Percentiles rank a stretch among this genome's conserved stretches.
phyloP scores from a whole-genome alignment of 495 filamentous ascomycete species.

The Aspergillus coremiiformis region DNA sequence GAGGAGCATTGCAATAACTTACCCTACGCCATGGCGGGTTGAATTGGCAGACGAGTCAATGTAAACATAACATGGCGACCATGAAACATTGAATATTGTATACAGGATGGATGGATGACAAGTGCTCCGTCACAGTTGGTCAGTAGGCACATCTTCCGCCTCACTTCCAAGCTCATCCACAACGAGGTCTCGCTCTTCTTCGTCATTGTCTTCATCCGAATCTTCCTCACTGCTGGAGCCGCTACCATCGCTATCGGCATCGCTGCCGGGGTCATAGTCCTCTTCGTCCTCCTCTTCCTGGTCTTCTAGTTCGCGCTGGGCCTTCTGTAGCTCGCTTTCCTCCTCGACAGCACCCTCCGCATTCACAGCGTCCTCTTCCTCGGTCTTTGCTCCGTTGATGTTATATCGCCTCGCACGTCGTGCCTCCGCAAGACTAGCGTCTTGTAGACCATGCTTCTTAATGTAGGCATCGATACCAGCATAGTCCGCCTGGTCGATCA shows the following conservation, averaged over 20 bases:
- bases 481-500: constrained; percentile 83
- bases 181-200: constrained; percentile 39
- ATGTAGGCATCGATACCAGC: constrained; percentile 79
- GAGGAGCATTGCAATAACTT: no score
- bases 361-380: constrained; percentile 30
- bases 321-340: constrained; percentile 58
- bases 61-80: neutral
- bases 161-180: constrained; percentile 34
- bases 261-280: constrained; percentile 79
- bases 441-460: constrained; percentile 71
- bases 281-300: constrained; percentile 79
- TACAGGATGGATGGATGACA: neutral
- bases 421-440: constrained; percentile 85
- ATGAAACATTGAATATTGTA: neutral
- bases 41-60: neutral
- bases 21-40: neutral
- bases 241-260: constrained; percentile 63
- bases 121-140: constrained; percentile 18
- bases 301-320: constrained; percentile 55
- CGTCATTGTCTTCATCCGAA: constrained; percentile 32
- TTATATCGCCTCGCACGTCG: constrained; percentile 74
- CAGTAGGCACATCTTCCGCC: constrained; percentile 29
- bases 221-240: constrained; percentile 51
- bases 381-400: constrained; percentile 53
- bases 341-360: constrained; percentile 32